Evolutionary conservation across 805 yeast species (phyloP).

Genomic region (Priceomyces melissophilus): DNA sequence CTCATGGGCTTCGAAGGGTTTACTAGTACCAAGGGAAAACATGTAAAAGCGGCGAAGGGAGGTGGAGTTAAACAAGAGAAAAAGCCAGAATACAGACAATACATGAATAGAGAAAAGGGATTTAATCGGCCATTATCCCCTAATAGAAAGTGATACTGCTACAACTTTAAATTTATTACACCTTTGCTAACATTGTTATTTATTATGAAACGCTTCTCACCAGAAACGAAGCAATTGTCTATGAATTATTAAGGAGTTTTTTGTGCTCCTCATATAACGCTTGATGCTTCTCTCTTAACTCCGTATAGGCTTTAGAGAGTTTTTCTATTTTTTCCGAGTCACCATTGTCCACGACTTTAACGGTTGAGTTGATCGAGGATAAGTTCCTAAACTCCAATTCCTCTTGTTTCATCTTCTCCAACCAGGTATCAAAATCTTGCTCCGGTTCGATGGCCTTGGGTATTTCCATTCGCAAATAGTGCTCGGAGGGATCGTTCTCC

Average conservation of each 20-base stretch:
- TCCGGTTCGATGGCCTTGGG: constrained; percentile 20
- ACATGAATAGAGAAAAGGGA: constrained; percentile 56
- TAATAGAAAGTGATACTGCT: constrained; percentile 14
- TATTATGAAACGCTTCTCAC: no score
- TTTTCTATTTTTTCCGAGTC: constrained; percentile 38
- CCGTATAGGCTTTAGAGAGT: constrained; percentile 57
- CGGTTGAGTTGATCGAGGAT: constrained; percentile 38
- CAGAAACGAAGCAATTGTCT: no score
- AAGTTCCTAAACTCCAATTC: constrained; percentile 50
- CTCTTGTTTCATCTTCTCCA: constrained; percentile 47
- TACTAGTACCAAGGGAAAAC: constrained; percentile 54
- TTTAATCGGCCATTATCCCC: constrained; percentile 57
- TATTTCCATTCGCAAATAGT: constrained; percentile 42
- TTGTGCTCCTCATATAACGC: constrained; percentile 51
- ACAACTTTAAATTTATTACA: not conserved
- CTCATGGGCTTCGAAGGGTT: constrained; percentile 61
- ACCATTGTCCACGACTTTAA: constrained; percentile 16
- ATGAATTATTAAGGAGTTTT: constrained; percentile 22
- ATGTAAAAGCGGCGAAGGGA: constrained; percentile 48
- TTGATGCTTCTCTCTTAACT: constrained; percentile 58
- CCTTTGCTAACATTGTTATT: not conserved
- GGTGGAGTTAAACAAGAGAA: constrained; percentile 39
- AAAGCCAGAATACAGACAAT: constrained; percentile 52
- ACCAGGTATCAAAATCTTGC: constrained; percentile 46
- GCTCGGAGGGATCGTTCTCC: constrained; percentile 34